Evolutionary conservation across 2,329 filamentous ascomycete genomes (phyloP), one percentile per base, ranked within the genome.

Genomic region (Colletotrichum ledebouriae): DNA sequence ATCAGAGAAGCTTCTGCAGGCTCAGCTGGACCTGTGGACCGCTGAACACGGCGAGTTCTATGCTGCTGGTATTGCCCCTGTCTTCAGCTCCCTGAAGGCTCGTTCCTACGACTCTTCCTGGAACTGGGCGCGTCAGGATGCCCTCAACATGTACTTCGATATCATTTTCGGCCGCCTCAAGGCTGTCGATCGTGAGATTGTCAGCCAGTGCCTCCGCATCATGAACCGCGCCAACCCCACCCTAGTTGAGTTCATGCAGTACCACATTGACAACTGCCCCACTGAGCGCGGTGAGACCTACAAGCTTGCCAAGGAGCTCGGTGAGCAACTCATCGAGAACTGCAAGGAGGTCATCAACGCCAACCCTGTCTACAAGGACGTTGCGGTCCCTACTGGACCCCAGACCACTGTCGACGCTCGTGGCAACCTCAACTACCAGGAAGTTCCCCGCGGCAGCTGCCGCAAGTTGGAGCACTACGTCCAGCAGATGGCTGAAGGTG

Each of bases 71-170:
- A 98, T 99, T 72, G 93, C 97, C 80, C 96, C 96, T 11, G 91
- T 94, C 20, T 99, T 99, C 82, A 97, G 92, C 76, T 85, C 93
- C 4, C 89, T 98, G 71, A 99, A 99, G 81, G 96, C 96, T 37
- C 92, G 96, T 77, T 90, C 96, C 10, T 99, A 99, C 82, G 96
- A 99, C 79, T 98, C 96, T 0, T 97, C 94, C 0, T 99, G 96
- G 96, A 99, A 99, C 80, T 99, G 96, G 96, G 96, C 94, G 70
- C 92, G 96, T 59, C 96, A 99, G 79, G 96, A 99, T 79, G 96
- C 95, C 33, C 89, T 99, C 61, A 96, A 88, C 84, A 99, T 99
- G 95, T 99, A 96, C 85, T 99, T 94, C 82, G 96, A 99, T 77
- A 97, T 99, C 77, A 98, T 99, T 77, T 99, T 99, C 75, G 96